Base-by-base conservation (phyloP, 345 rosid species). In the Hevea brasiliensis region DNA sequence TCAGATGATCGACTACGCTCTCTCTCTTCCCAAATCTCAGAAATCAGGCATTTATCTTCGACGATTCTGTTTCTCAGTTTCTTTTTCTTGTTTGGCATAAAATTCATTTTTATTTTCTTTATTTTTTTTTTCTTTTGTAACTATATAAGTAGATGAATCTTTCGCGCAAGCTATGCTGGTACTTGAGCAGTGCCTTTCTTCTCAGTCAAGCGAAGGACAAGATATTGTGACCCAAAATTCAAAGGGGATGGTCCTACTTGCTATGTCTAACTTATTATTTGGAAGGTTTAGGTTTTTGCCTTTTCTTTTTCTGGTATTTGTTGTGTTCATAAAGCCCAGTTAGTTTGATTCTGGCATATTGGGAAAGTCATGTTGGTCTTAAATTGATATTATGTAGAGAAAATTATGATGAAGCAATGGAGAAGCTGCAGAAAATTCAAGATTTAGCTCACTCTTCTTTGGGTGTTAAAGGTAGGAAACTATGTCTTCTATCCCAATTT, bases 1-100 rank as follows among this genome's bases (percentile, higher is more conserved):
- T 72, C 96, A 95, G 85, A 92, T 91, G 99, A 89, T 95, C 47
- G 86, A 89, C 74, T 91, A 89, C 80, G 98, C 97, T 73, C 90
- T 89, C 70, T 85, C 91, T 8, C 90, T 86, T 65, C 90, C 92
- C 57, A 84, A 86, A 69, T 85, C 93, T 59, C 84, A 86, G 73
- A 88, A 82, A 64, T 85, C 99, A 87, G 97, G 98, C 92, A 32
- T 32, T 32, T 32, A 32, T 8, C 45, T 11, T 11, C 8, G 15
- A 23, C 8, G 8, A 23, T 17, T 11, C 11, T n/a, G 20, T 27
- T 51, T 18, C 56, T 37, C 14, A 9, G 37, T 26, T 58, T 61
- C 7, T 15, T 4, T 29, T 32, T 35, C 8, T 20, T 8, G 10
- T 44, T 66, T 14, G 8, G 54, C 14, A 20, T 14, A 45, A 6